phyloP scores from a whole-genome alignment of 2,329 filamentous ascomycete species.

The Neonectria sp. region DNA sequence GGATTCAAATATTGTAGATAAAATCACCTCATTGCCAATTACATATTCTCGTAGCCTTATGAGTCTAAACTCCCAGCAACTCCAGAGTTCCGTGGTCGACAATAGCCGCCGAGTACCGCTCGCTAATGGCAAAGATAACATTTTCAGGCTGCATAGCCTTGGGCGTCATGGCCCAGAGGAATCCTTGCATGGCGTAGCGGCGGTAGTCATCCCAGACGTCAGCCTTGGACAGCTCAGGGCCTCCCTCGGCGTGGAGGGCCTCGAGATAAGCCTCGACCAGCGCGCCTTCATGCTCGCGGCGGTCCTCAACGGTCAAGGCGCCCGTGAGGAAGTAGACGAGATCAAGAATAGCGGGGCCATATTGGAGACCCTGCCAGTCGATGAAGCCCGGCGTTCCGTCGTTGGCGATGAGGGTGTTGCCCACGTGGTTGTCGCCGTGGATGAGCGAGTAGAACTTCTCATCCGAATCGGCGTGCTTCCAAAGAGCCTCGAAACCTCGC shows the following conservation, averaged over 20 bases:
- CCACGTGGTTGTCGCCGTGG: constrained; percentile 27
- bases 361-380: constrained; percentile 30
- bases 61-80: constrained; percentile 14
- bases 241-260: constrained; percentile 19
- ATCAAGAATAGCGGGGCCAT: constrained; percentile 22
- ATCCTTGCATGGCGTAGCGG: constrained; percentile 27
- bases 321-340: constrained; percentile 26
- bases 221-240: constrained; percentile 17
- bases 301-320: constrained; percentile 23
- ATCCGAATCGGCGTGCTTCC: constrained; percentile 27
- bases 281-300: constrained; percentile 5
- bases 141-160: constrained; percentile 26
- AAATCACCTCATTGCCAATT: neutral
- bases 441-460: constrained; percentile 18
- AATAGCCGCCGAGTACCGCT: constrained; percentile 22
- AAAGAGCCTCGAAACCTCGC: constrained; percentile 21
- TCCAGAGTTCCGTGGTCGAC: constrained; percentile 26
- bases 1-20: neutral
- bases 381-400: constrained; percentile 26
- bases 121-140: constrained; percentile 20
- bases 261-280: constrained; percentile 24
- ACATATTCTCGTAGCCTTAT: neutral
- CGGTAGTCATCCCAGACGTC: constrained; percentile 27
- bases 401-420: constrained; percentile 28
- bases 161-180: constrained; percentile 27